Evolutionary conservation across 2,329 filamentous ascomycete genomes (phyloP), one percentile per base, ranked within the genome.

Genomic region (Stagonosporopsis chrysanthemi): DNA sequence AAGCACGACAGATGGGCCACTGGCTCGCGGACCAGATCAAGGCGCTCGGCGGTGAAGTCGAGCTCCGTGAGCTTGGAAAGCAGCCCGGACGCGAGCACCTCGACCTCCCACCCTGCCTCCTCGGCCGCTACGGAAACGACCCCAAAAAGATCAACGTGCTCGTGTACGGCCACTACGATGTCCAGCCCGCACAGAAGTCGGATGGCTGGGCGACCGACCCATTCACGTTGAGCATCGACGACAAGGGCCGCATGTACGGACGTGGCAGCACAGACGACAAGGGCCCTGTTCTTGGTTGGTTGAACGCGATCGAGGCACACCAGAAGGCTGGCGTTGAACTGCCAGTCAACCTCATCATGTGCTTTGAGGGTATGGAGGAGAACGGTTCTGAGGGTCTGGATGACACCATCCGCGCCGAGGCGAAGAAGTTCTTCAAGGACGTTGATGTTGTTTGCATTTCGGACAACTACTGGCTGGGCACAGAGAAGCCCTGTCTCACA

Each of bases 311-410:
- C 65, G 93, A 99, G 80, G 93, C 95, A 39, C 95, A 99, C 82
- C 89, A 97, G 79, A 95, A 96, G 83, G 92, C 93, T 33, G 91
- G 91, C 55, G 83, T 98, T 42, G 94, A 97, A 48, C 92, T 99
- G 76, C 95, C 95, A 8, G 95, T 99, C 73, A 99, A 99, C 81
- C 84, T 99, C 65, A 86, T 99, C 64, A 98, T 97, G 91, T 99
- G 95, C 83, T 98, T 99, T 70, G 95, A 99, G 83, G 95, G 95
- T 45, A 99, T 99, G 95, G 95, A 99, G 81, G 95, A 99, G 82
- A 97, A 96, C 76, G 95, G 95, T 47, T 97, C 93, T 0, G 94
- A 98, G 76, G 95, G 95, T 35, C 84, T 99, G 52, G 95, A 99
- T 73, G 94, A 97, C 68, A 90, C 98, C 66, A 97, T 99, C 79